Base-by-base conservation (phyloP, 305 asterid genomes). In the Fraxinus angustifolia region DNA sequence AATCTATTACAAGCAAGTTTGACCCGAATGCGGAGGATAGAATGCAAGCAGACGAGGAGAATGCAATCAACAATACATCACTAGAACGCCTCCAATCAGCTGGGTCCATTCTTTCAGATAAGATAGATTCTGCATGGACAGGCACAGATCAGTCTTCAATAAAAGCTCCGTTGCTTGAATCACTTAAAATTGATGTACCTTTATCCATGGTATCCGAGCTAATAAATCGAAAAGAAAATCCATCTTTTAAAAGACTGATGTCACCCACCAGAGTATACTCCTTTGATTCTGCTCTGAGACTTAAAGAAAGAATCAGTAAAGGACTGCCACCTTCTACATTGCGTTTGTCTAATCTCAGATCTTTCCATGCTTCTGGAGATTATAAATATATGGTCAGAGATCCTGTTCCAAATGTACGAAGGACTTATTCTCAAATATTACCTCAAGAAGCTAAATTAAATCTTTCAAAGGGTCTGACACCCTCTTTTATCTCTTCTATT, bases 361-460 rank as follows among this genome's bases (percentile, higher is more conserved):
- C 98, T 78, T 96, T 96, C 82, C 97, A 96, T 81, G 98, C 97
- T 81, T 94, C 94, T 72, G 97, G 98, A 26, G 97, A 96, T 67
- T 94, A 88, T 85, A 85, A 88, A 77, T 62, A 86, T 86, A 94
- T 94, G 99, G 88, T 94, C 70, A 86, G 97, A 73, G 99, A 96
- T 78, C 99, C 99, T 0, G 81, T 92, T 75, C 71, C 88, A 38
- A 86, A 75, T 40, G 85, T 91, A 42, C 91, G 83, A 56, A 88
- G 93, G 87, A 87, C 92, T 50, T 79, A 76, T 82, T 91, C 97
- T 73, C 94, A 90, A 84, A 78, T 85, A 78, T 87, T 82, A 26
- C 84, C 88, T 31, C 83, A 85, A 8, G 97, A 92, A 81, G 89
- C 90, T 28, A 93, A 88, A 80, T 77, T 80, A 42, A 85, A 88